phyloP scores from a whole-genome alignment of 352 stramenopile genomes.

The Globisporangium perplexum region DNA sequence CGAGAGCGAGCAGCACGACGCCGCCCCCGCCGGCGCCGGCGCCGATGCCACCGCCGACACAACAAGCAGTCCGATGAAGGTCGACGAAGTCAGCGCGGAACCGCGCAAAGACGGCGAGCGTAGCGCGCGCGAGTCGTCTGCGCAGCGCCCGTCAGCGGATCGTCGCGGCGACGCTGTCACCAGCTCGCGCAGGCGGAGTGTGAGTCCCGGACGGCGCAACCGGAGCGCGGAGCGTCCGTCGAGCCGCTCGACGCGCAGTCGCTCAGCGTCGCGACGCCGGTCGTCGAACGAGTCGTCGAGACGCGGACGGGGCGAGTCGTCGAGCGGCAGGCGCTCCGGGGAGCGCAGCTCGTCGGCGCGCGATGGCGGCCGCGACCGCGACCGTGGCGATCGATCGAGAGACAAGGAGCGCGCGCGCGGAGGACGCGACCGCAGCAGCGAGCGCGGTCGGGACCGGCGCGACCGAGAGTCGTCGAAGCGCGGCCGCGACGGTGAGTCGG shows the following conservation, averaged over 20 bases:
- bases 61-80: constrained; percentile 1
- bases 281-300: constrained; percentile 28
- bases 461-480: constrained; percentile 27
- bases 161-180: background rate
- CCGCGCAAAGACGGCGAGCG: background rate
- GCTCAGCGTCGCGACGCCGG: constrained; percentile 36
- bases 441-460: constrained; percentile 13
- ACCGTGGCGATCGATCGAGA: constrained; percentile 10
- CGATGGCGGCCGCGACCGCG: constrained; percentile 7
- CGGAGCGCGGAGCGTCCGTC: constrained; percentile 13
- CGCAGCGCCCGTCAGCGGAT: background rate
- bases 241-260: constrained; percentile 10
- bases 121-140: background rate
- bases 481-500: constrained; percentile 15
- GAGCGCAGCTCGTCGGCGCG: constrained; percentile 9
- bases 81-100: background rate
- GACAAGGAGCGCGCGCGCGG: constrained; percentile 20
- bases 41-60: background rate
- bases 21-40: background rate
- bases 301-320: constrained; percentile 20
- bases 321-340: constrained; percentile 11
- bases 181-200: constrained; percentile 5
- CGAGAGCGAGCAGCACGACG: constrained; percentile 20
- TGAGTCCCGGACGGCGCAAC: constrained; percentile 6
- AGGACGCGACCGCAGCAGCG: constrained; percentile 16